Evolutionary conservation across 768 basidiomycete species (phyloP).

Genomic region (Rubroboletus satanas): DNA sequence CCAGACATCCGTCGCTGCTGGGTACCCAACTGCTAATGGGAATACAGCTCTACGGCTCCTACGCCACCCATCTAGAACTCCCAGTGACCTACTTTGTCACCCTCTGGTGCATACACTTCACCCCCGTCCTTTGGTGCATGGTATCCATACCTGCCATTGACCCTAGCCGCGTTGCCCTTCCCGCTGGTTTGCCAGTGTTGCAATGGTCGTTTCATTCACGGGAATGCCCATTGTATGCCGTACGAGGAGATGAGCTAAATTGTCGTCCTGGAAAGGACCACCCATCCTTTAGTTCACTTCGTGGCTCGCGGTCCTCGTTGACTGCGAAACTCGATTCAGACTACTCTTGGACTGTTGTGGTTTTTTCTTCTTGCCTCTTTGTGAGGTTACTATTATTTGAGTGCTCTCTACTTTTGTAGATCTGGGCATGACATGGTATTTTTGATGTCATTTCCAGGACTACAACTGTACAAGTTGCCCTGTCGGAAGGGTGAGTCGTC

Average conservation of each 20-base stretch:
- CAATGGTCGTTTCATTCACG: background rate
- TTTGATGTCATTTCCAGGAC: background rate
- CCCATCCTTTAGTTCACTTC: slow-evolving; percentile 29
- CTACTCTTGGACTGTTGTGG: slow-evolving; percentile 30
- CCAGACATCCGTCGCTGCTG: background rate
- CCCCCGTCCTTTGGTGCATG: background rate
- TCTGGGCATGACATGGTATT: background rate
- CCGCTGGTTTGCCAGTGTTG: slow-evolving; percentile 9
- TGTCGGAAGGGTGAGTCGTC: background rate
- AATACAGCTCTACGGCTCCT: background rate
- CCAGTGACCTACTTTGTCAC: slow-evolving; percentile 3
- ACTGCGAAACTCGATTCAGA: slow-evolving; percentile 34
- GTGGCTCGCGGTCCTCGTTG: slow-evolving; percentile 18
- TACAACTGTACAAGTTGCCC: background rate
- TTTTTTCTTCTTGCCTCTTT: slow-evolving; percentile 5
- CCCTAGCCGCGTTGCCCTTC: slow-evolving; percentile 1
- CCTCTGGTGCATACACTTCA: background rate
- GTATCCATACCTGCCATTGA: background rate
- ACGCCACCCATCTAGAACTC: background rate
- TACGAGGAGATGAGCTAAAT: slow-evolving; percentile 16
- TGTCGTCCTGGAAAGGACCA: background rate
- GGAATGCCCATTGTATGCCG: background rate
- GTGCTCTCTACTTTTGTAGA: background rate
- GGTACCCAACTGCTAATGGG: background rate
- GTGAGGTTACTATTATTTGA: slow-evolving; percentile 4